A percentile compares a stretch with the other conserved stretches of the same genome.
phyloP scores from a whole-genome alignment of 164 flowering plant species.

The Umbilicus rupestris region DNA sequence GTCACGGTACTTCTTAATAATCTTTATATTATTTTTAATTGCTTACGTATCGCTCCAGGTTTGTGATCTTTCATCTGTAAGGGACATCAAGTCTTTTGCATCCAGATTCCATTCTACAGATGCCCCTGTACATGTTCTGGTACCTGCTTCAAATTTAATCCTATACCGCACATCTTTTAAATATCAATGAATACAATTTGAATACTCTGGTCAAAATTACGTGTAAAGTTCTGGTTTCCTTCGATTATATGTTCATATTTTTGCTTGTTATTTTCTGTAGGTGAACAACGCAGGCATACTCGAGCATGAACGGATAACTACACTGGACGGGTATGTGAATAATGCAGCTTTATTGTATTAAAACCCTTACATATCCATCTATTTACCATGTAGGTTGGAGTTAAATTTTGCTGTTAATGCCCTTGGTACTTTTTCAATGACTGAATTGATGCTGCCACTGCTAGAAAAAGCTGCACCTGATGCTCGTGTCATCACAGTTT shows the following conservation, averaged over 20 bases:
- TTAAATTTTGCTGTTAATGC: constrained; percentile 86
- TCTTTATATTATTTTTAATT: neutral
- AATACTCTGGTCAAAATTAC: neutral
- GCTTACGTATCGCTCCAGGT: constrained; percentile 39
- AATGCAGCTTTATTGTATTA: neutral
- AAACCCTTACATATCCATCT: neutral
- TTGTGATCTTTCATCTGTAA: constrained; percentile 83
- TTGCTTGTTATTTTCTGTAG: constrained; percentile 23
- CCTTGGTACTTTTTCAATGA: constrained; percentile 64
- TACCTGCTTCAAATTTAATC: constrained; percentile 14
- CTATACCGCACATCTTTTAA: neutral
- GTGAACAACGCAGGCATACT: constrained; percentile 93
- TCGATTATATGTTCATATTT: neutral
- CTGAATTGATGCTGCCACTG: constrained; percentile 73
- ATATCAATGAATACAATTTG: neutral
- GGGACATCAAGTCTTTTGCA: constrained; percentile 72
- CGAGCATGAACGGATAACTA: constrained; percentile 48
- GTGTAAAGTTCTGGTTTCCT: neutral
- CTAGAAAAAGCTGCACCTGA: constrained; percentile 84
- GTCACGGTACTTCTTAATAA: neutral
- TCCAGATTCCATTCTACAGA: constrained; percentile 55
- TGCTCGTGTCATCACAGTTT: constrained; percentile 85
- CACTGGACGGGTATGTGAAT: constrained; percentile 70
- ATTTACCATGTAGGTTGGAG: constrained; percentile 51
- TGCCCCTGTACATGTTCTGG: constrained; percentile 76